Base-by-base conservation (phyloP, 257 asterid genomes). In the Capsicum rhomboideum region DNA sequence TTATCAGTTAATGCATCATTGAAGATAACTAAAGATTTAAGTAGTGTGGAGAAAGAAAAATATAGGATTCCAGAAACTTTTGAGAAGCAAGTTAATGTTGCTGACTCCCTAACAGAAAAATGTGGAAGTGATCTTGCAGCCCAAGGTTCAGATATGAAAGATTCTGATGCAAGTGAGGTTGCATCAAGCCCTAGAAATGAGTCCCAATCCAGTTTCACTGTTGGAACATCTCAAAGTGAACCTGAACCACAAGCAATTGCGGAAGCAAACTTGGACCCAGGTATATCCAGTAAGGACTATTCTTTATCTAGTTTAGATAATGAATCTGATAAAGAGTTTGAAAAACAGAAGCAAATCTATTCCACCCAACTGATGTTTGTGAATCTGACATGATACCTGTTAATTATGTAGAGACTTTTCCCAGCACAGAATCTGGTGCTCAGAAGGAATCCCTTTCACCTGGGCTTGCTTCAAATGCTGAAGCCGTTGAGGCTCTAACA, bases 301-400 rank as follows among this genome's bases (percentile, higher is more conserved):
- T 77, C 63, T 77, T 77, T 77, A 28, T 16, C 82, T 49, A 26
- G 28, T 77, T 77, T 20, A 31, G 46, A 28, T 23, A 14, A 14
- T 46, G 23, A 52, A 77, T 77, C 46, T 49, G 80, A 74, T 74
- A 23, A 4, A 37, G 80, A 74, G 80, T 49, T 74, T 49, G 59
- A 46, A 49, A 74, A 10, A 14, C 59, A 74, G 21, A 46, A 46
- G 42, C 23, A 74, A 74, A 74, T 23, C 13, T 46, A 0, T 23
- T 74, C 59, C 5, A 13, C 11, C 28, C 40, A 23, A 72, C 79
- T 83, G 85, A 52, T 61, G 58, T 61, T 77, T 77, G 83, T 83
- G 82, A 78, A 83, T 42, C 61, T 83, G 86, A 83, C 52, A 83
- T 31, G 77, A 29, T 34, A 8, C 37, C 64, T 83, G 68, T 53